Conservation (phyloP, 1,139 yeast species). For the Wickerhamomyces sp. region DNA sequence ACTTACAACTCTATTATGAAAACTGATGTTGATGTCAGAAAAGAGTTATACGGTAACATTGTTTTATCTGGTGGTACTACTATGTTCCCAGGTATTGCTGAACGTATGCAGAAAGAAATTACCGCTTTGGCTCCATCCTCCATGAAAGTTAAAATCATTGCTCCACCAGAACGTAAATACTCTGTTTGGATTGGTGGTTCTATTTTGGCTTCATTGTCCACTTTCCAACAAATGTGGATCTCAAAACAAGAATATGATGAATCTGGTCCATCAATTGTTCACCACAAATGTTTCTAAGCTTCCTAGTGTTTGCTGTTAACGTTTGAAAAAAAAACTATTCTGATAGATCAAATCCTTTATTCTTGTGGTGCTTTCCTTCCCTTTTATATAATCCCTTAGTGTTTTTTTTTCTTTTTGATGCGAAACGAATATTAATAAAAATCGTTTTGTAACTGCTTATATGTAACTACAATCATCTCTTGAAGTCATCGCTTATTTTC, state of each 20-base stretch:
- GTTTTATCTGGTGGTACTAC: constrained; percentile 99
- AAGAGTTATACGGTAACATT: constrained; percentile 98
- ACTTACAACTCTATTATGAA: constrained; percentile 98
- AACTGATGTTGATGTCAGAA: constrained; percentile 99
- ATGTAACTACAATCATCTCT: too few species aligned
- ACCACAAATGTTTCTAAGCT: constrained; percentile 98
- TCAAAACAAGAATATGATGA: constrained; percentile 99
- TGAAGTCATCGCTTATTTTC: too few species aligned
- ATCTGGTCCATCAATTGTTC: constrained; percentile 99
- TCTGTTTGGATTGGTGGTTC: constrained; percentile 99
- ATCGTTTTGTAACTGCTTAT: too few species aligned
- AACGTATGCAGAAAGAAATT: constrained; percentile 99
- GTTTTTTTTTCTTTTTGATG: too few species aligned
- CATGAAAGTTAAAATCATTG: constrained; percentile 98
- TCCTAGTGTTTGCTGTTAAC: neutral
- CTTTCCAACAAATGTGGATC: constrained; percentile 99
- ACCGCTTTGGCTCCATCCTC: constrained; percentile 99
- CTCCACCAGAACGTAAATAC: constrained; percentile 99
- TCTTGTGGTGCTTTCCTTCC: neutral
- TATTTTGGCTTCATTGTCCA: constrained; percentile 94
- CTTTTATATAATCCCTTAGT: too few species aligned
- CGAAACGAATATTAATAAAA: too few species aligned
- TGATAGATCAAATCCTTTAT: neutral
- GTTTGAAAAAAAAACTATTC: neutral
- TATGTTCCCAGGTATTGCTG: constrained; percentile 99